Evolutionary conservation across 2,329 filamentous ascomycete species (phyloP).

Genomic region (Xenoacremonium recifei): DNA sequence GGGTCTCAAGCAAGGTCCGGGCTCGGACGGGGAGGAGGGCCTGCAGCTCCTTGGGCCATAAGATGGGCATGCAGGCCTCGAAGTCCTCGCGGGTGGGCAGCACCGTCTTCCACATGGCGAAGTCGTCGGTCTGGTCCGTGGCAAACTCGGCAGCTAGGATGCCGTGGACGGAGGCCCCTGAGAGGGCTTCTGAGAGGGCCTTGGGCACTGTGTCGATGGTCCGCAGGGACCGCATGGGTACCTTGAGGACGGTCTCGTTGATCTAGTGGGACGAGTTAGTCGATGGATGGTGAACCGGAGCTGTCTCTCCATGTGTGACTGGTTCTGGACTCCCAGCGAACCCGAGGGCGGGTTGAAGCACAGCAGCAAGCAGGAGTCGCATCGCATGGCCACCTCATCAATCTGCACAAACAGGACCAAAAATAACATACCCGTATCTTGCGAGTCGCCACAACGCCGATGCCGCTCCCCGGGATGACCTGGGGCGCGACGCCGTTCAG

Average conservation of each 20-base stretch:
- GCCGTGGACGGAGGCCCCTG: slow-evolving; percentile 64
- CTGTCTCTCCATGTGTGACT: no score
- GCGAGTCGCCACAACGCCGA: slow-evolving; percentile 73
- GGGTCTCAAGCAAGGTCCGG: slow-evolving; percentile 48
- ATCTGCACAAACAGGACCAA: no score
- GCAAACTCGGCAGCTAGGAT: slow-evolving; percentile 69
- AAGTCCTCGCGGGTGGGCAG: slow-evolving; percentile 67
- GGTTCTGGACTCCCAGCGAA: no score
- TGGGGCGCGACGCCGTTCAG: slow-evolving; percentile 62
- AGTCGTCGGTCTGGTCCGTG: slow-evolving; percentile 47
- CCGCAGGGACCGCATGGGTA: slow-evolving; percentile 64
- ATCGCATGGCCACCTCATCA: no score
- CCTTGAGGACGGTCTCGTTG: slow-evolving; percentile 59
- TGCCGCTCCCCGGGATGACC: slow-evolving; percentile 67
- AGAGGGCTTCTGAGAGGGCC: slow-evolving; percentile 50
- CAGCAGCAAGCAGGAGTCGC: no score
- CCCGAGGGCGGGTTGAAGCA: no score
- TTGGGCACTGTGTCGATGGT: slow-evolving; percentile 60
- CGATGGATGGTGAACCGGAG: no score
- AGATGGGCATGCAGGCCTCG: slow-evolving; percentile 34
- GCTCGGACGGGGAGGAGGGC: slow-evolving; percentile 45
- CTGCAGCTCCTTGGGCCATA: slow-evolving; percentile 47
- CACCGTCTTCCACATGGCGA: slow-evolving; percentile 61
- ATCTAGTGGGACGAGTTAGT: no score
- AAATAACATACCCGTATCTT: slow-evolving; percentile 61